Conservation (phyloP, 2,329 filamentous ascomycete genomes). For the Cytospora schulzeri region DNA sequence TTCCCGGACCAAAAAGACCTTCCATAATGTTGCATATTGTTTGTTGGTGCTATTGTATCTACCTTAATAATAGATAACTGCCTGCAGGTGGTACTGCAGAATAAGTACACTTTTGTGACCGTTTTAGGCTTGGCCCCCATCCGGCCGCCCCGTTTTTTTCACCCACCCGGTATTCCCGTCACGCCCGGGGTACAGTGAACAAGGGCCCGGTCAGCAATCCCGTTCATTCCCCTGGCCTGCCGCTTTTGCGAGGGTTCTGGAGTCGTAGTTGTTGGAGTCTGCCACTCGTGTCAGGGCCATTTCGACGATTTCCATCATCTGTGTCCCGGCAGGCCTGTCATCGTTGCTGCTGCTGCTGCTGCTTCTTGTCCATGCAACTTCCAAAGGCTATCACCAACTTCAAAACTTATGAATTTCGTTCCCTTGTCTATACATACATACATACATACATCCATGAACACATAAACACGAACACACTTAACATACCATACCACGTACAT, state of each 20-base stretch:
- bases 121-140: conserved; percentile 11
- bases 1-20: no score
- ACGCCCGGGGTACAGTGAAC: conserved; percentile 5
- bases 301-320: not conserved
- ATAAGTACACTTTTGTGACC: not conserved
- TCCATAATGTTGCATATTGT: no score
- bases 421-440: conserved; percentile 1
- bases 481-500: no score
- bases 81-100: not conserved
- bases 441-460: not conserved
- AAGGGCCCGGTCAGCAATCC: not conserved
- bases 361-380: not conserved
- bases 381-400: not conserved
- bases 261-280: not conserved
- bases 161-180: not conserved
- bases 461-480: not conserved
- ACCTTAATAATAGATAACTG: not conserved
- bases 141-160: not conserved
- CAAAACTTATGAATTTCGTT: not conserved
- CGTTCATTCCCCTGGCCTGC: not conserved
- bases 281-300: not conserved
- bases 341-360: no score
- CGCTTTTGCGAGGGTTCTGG: not conserved
- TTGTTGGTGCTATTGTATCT: no score
- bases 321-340: not conserved